Percentiles rank a stretch among this genome's conserved stretches.
Evolutionary conservation across 305 asterid species (phyloP).

Genomic region (Fraxinus greggii): DNA sequence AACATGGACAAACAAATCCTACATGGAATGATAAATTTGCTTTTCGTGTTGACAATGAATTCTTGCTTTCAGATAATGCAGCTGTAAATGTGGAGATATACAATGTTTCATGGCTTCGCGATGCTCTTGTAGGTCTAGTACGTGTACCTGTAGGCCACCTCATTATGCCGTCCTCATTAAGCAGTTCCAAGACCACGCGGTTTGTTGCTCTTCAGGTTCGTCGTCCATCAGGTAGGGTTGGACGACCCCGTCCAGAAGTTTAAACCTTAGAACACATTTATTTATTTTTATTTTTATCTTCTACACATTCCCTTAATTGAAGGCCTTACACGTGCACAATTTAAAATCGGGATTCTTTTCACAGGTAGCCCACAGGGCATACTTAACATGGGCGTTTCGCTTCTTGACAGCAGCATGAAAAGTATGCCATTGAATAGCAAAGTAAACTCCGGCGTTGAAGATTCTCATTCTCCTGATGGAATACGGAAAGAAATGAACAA

Average conservation of each 20-base stretch:
- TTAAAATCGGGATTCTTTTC: not conserved
- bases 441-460: not conserved
- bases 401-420: conserved; percentile 42
- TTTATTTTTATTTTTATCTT: too few species aligned
- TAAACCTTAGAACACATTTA: not conserved
- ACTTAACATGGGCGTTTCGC: conserved; percentile 60
- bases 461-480: not conserved
- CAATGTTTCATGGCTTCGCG: conserved; percentile 61
- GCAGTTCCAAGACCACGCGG: conserved; percentile 29
- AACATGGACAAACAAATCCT: conserved; percentile 48
- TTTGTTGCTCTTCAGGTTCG: conserved; percentile 61
- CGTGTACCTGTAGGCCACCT: conserved; percentile 44
- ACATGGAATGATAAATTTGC: conserved; percentile 68
- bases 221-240: conserved; percentile 35
- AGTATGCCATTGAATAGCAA: conserved; percentile 34
- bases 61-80: conserved; percentile 38
- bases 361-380: conserved; percentile 63
- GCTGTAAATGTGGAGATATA: conserved; percentile 52
- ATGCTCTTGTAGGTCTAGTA: conserved; percentile 55
- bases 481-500: not conserved
- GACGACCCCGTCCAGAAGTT: not conserved
- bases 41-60: conserved; percentile 45
- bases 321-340: not conserved
- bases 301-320: not conserved
- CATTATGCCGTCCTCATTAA: conserved; percentile 27